phyloP scores from a whole-genome alignment of 108 stramenopile genomes.

The Cyclotella cryptica region DNA sequence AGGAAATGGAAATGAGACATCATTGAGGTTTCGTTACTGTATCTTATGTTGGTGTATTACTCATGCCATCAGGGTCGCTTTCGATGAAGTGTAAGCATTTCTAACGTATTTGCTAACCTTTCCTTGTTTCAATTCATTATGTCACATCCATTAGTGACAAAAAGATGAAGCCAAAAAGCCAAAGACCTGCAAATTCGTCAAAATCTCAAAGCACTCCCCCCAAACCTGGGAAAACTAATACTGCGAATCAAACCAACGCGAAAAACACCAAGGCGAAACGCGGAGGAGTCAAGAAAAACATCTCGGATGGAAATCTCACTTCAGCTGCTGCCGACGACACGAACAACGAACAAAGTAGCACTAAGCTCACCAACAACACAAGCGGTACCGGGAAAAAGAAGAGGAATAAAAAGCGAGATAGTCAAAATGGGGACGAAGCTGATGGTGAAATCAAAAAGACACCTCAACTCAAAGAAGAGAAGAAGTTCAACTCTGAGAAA shows the following conservation, averaged over 20 bases:
- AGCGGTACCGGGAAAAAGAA: constrained; percentile 20
- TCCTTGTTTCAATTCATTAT: not conserved
- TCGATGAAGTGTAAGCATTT: not conserved
- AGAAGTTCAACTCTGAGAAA: constrained; percentile 1
- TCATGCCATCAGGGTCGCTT: not conserved
- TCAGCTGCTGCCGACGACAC: not conserved
- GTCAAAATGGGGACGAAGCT: constrained; percentile 7
- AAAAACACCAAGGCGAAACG: constrained; percentile 10
- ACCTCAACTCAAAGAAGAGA: constrained; percentile 4
- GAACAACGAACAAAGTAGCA: not conserved
- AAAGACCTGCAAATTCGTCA: not conserved
- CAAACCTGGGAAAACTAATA: constrained; percentile 3
- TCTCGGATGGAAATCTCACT: not conserved
- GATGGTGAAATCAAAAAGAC: not conserved
- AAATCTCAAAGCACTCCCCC: constrained; percentile 3
- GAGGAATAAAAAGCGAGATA: constrained; percentile 32
- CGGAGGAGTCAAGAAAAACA: constrained; percentile 8
- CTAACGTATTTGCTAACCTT: not conserved
- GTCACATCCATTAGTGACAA: not conserved
- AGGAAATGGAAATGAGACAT: too few relatives aligned
- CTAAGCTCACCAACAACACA: not conserved
- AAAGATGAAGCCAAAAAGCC: constrained; percentile 7
- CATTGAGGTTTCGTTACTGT: too few relatives aligned
- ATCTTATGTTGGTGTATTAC: too few relatives aligned
- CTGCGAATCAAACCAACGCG: not conserved